These are phyloP conservation scores for Gilbertella persicaria DNA, from an alignment of 371 early-diverging fungal genomes.

Conservation along the genomic window DNA sequence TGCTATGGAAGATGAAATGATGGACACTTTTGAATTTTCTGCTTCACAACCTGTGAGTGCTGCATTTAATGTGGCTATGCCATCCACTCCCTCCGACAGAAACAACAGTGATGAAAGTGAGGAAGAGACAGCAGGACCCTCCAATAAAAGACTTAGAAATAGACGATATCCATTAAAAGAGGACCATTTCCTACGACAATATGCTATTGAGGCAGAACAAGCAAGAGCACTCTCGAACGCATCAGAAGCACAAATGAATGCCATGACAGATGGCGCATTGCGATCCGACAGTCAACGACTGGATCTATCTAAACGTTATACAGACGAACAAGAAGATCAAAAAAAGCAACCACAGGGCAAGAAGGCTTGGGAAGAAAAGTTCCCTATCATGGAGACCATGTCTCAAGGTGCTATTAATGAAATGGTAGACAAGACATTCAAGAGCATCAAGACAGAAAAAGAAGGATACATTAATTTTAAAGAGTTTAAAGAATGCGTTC, in stretches of 20 bases:
- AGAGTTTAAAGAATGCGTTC: slow-evolving; percentile 76
- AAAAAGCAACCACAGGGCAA: slow-evolving; percentile 15
- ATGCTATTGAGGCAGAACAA: slow-evolving; percentile 31
- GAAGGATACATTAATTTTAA: slow-evolving; percentile 71
- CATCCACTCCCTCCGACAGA: slow-evolving; percentile 34
- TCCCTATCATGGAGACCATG: slow-evolving; percentile 90
- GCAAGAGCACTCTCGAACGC: slow-evolving; percentile 16
- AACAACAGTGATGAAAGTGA: slow-evolving; percentile 20
- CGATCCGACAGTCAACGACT: slow-evolving; percentile 22
- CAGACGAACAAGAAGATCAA: neutral
- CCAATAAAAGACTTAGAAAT: slow-evolving; percentile 12
- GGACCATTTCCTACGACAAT: slow-evolving; percentile 34
- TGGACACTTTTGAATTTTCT: slow-evolving; percentile 86
- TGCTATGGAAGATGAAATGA: slow-evolving; percentile 89
- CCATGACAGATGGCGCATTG: slow-evolving; percentile 14
- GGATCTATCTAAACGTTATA: slow-evolving; percentile 4
- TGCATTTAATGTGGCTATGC: slow-evolving; percentile 87
- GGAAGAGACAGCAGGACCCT: slow-evolving; percentile 19
- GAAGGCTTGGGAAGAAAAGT: slow-evolving; percentile 59
- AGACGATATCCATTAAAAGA: slow-evolving; percentile 42
- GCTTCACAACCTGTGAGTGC: slow-evolving; percentile 92
- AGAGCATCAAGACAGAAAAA: slow-evolving; percentile 62
- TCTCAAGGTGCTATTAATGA: slow-evolving; percentile 90
- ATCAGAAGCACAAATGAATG: slow-evolving; percentile 15
- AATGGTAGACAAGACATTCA: slow-evolving; percentile 89